These are phyloP conservation scores for Arctium lappa DNA, from an alignment of 129 eudicot genomes.

Conservation along the genomic window DNA sequence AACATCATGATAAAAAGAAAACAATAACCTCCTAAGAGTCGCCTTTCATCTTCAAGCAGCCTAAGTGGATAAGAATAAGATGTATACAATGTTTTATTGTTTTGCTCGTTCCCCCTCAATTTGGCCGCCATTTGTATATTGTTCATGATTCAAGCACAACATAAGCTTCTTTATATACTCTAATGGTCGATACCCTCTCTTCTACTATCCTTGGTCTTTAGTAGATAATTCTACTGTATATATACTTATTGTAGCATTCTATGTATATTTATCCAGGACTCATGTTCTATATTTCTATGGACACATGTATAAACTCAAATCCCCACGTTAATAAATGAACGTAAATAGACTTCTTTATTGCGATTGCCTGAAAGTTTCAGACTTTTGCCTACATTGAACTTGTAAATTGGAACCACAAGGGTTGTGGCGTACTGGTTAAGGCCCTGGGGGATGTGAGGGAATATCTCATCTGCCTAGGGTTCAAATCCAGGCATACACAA, in stretches of 20 bases:
- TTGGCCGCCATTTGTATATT: constrained; percentile 22
- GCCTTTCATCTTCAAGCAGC: background rate
- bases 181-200: background rate
- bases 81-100: no score
- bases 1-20: constrained; percentile 4
- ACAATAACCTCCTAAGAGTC: background rate
- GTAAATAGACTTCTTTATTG: constrained; percentile 1
- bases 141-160: constrained; percentile 3
- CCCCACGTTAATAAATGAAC: constrained; percentile 17
- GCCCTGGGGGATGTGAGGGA: no score
- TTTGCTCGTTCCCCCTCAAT: background rate
- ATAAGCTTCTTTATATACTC: constrained; percentile 4
- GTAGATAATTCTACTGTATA: constrained; percentile 19
- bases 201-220: background rate
- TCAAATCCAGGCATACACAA: no score
- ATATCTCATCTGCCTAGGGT: no score
- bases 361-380: background rate
- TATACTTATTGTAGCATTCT: constrained; percentile 11
- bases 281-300: constrained; percentile 1
- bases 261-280: constrained; percentile 16
- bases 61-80: no score
- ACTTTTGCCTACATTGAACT: background rate
- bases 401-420: no score
- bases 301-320: constrained; percentile 17
- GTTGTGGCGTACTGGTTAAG: no score